phyloP scores from a whole-genome alignment of 192 early-diverging fungal genomes.

The Gryganskiella cystojenkinii region DNA sequence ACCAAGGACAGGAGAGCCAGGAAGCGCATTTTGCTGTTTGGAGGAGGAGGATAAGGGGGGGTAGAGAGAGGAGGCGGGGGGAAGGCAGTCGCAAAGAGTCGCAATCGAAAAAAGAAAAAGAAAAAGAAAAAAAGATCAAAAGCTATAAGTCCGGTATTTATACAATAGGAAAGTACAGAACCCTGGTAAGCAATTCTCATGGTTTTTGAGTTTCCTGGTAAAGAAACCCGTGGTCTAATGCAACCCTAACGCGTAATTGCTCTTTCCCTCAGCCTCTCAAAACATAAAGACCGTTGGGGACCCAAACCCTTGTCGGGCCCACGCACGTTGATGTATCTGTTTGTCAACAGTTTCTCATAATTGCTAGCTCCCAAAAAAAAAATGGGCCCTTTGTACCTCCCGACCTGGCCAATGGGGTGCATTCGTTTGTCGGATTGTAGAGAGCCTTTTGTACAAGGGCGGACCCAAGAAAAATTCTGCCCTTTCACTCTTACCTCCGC shows the following conservation, averaged over 20 bases:
- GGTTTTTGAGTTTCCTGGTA: too few relatives aligned
- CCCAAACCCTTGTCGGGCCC: neutral
- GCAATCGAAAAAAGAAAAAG: conserved; percentile 12
- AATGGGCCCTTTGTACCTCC: neutral
- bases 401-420: too few relatives aligned
- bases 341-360: neutral
- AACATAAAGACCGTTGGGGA: neutral
- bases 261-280: neutral
- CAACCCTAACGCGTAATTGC: neutral
- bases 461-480: too few relatives aligned
- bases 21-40: conserved; percentile 33
- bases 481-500: too few relatives aligned
- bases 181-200: too few relatives aligned
- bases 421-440: too few relatives aligned
- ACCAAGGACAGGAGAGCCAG: conserved; percentile 27
- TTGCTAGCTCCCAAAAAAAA: conserved; percentile 10
- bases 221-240: too few relatives aligned
- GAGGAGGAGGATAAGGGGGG: neutral
- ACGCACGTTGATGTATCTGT: conserved; percentile 15
- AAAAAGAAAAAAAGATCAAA: conserved; percentile 3
- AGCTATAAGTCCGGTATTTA: neutral
- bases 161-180: too few relatives aligned
- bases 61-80: conserved; percentile 9
- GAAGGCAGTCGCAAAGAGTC: neutral
- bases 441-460: too few relatives aligned